A percentile compares a stretch with the other conserved stretches of the same genome.
Evolutionary conservation across 305 asterid species (phyloP).

Genomic region (Solanum hybrid): DNA sequence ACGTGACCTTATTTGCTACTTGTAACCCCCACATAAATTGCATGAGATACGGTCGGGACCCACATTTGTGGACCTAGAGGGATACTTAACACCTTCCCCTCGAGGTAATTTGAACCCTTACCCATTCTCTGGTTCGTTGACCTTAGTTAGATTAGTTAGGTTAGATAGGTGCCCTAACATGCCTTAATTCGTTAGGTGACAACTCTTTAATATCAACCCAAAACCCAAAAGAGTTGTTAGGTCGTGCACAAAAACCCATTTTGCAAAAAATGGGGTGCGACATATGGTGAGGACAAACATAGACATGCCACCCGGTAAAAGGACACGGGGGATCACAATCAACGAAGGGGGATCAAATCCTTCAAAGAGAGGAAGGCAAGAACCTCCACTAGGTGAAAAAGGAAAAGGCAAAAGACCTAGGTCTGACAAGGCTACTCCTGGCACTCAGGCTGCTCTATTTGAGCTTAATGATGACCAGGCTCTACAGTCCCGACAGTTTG

Average conservation of each 20-base stretch:
- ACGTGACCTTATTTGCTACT: neutral
- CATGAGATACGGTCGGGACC: neutral
- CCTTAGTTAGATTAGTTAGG: neutral
- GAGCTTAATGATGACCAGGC: no score
- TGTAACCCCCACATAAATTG: neutral
- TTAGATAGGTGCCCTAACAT: neutral
- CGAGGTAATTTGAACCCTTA: neutral
- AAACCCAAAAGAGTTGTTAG: neutral
- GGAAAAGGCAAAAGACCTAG: no score
- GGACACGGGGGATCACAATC: no score
- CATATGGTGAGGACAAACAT: no score
- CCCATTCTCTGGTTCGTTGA: neutral
- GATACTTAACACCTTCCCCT: neutral
- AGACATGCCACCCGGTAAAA: no score
- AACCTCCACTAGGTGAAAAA: no score
- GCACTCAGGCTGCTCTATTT: no score
- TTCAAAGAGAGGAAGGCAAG: no score
- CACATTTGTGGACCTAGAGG: neutral
- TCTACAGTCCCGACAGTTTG: no score
- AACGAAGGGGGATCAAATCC: no score
- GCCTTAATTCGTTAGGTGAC: neutral
- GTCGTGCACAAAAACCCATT: neutral
- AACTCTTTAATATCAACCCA: neutral
- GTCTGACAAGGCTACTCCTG: no score
- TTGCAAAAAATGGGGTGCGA: neutral